Conservation (phyloP, 257 asterid species). For the Mentha longifolia region DNA sequence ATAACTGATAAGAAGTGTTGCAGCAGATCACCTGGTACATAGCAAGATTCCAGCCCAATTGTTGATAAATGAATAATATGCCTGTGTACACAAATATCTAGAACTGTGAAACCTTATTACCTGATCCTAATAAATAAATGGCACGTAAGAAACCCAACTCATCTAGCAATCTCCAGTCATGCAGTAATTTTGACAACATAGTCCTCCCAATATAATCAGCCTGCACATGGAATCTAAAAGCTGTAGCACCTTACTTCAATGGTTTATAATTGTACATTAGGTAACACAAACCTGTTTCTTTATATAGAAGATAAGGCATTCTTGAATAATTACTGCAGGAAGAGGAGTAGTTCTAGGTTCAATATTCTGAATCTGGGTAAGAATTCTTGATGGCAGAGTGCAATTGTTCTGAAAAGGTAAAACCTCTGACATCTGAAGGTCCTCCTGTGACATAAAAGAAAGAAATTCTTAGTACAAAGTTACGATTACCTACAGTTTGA, state of each 20-base stretch:
- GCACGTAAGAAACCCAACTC: constrained; percentile 92
- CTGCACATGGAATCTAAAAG: constrained; percentile 51
- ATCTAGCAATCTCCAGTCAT: constrained; percentile 89
- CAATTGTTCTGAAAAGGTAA: constrained; percentile 89
- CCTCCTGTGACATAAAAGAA: constrained; percentile 63
- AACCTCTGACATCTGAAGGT: too few relatives aligned
- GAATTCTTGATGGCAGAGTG: constrained; percentile 79
- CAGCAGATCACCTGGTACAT: constrained; percentile 81
- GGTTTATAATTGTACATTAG: constrained; percentile 23
- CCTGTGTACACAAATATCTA: not conserved
- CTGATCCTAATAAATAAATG: constrained; percentile 95
- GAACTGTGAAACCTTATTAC: constrained; percentile 42
- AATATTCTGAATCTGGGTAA: constrained; percentile 67
- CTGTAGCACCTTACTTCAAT: constrained; percentile 14
- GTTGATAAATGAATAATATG: constrained; percentile 4
- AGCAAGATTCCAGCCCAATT: constrained; percentile 30
- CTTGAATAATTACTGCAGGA: constrained; percentile 84
- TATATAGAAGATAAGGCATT: constrained; percentile 75
- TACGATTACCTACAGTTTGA: constrained; percentile 31
- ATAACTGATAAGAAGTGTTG: constrained; percentile 89
- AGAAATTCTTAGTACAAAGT: constrained; percentile 25
- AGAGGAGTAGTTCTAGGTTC: constrained; percentile 72
- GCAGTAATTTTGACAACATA: constrained; percentile 76
- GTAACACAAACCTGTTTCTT: constrained; percentile 73
- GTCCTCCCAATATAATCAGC: constrained; percentile 86